Base-by-base conservation (phyloP, 306 rosid species). In the Nissolia schottii region DNA sequence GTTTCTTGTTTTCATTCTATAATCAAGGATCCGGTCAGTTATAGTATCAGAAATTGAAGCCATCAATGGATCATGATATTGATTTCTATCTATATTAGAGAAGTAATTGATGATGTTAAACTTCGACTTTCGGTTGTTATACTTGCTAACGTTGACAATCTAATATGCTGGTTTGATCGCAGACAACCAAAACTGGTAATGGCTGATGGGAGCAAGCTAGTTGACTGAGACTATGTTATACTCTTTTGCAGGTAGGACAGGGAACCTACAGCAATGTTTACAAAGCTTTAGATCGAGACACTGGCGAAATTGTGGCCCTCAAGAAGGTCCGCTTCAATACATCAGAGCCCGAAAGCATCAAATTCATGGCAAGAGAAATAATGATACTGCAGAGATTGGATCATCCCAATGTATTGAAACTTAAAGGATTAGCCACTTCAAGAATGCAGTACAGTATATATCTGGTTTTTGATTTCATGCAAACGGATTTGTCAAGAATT, bases 211-310 rank as follows among this genome's bases (percentile, higher is more conserved):
- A 50, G 48, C 41, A 70, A 14, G 35, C 35, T 23, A 19, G 19
- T 32, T 73, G 70, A 71, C 34, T 55, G 55, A 40, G 50, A 23
- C 7, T 23, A 25, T 24, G 20, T 49, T 74, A 51, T 65, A 53
- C 43, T 14, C 75, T 72, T 72, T 76, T 83, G 64, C 64, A 93
- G 98, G 92, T 91, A 72, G 98, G 97, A n/a, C 90, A 93, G 73
- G 98, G 98, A 86, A 93, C 97, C 67, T 91, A 93, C 70, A 93
- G 97, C 91, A 93, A 93, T 81, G 97, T 91, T 53, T 91, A 90
- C 60, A 91, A 91, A 88, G 97, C 98, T 71, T 82, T 89, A 63
- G 98, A 93, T 51, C 81, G 90, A 73, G 82, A 86, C 57, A 87
- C 90, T 0, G 81, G 89, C 45, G 89, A 89, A 68, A 84, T 89